Percentiles rank a stretch among this genome's conserved stretches.
Evolutionary conservation across 1,139 yeast genomes (phyloP).

Genomic region (Zygoascus sp.): DNA sequence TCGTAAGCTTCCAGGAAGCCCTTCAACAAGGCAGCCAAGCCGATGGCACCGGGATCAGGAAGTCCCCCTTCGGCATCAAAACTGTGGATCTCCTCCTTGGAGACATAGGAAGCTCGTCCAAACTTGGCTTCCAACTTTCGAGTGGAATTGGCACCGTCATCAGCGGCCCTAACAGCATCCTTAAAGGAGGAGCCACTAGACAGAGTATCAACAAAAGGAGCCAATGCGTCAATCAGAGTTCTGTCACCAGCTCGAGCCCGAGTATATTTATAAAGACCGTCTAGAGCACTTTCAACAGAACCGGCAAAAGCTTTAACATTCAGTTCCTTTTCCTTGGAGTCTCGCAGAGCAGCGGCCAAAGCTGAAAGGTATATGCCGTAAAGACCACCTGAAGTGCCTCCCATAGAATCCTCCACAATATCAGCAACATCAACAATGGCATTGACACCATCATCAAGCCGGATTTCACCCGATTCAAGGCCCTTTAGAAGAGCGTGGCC

Average conservation of each 20-base stretch:
- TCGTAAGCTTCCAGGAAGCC: conserved; percentile 27
- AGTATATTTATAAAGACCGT: conserved; percentile 71
- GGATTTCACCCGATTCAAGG: conserved; percentile 38
- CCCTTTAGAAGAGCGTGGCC: conserved; percentile 65
- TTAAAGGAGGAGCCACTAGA: conserved; percentile 45
- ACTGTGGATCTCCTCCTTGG: conserved; percentile 48
- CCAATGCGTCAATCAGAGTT: conserved; percentile 81
- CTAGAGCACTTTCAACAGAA: conserved; percentile 50
- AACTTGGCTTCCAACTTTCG: conserved; percentile 74
- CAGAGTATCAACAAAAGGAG: conserved; percentile 74
- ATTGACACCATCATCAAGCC: conserved; percentile 48
- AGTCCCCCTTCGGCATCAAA: conserved; percentile 44
- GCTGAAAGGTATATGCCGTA: conserved; percentile 80
- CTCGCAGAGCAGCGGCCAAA: conserved; percentile 48
- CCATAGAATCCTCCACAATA: conserved; percentile 84
- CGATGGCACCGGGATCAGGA: conserved; percentile 89
- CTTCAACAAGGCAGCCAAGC: conserved; percentile 33
- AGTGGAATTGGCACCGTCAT: conserved; percentile 71
- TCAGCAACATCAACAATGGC: conserved; percentile 63
- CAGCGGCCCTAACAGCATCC: conserved; percentile 65
- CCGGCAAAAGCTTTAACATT: conserved; percentile 39
- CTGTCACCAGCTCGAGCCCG: conserved; percentile 88
- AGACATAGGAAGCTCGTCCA: conserved; percentile 90
- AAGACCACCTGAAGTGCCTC: conserved; percentile 94
- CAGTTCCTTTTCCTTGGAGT: conserved; percentile 30